Percentiles rank a stretch among this genome's conserved stretches.
Conservation (phyloP, 163 green algal species). For the Prototheca stagnorum region DNA sequence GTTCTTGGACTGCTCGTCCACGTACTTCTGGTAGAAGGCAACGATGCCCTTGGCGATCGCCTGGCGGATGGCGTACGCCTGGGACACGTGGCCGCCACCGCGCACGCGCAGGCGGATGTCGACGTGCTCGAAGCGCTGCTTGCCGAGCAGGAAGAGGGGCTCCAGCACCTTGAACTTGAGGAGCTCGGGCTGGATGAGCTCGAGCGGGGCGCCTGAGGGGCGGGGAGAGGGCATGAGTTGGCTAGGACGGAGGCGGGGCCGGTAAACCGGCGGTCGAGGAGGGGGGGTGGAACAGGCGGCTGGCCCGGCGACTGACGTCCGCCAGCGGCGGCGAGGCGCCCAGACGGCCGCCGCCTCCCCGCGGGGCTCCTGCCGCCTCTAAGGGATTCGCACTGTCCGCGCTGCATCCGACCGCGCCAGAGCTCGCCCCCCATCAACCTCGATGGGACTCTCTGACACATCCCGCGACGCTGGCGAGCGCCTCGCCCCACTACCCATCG, state of each 20-base stretch:
- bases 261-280: neutral
- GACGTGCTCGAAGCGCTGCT: conserved; percentile 74
- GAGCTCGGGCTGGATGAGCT: conserved; percentile 88
- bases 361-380: no score
- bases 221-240: neutral
- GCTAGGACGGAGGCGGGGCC: neutral
- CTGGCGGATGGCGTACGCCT: conserved; percentile 92
- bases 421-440: no score
- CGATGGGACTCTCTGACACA: no score
- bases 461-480: no score
- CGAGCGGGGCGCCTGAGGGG: conserved; percentile 68
- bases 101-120: conserved; percentile 94
- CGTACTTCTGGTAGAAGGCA: conserved; percentile 98
- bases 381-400: no score
- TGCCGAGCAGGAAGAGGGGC: conserved; percentile 88
- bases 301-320: no score
- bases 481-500: no score
- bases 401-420: no score
- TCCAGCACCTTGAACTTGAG: conserved; percentile 91
- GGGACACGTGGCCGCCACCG: conserved; percentile 86
- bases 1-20: conserved; percentile 94
- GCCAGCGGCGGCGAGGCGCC: neutral
- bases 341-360: no score
- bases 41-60: conserved; percentile 95
- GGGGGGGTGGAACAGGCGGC: neutral